A percentile compares a stretch with the other conserved stretches of the same genome.
These are phyloP conservation scores for Suillus subaureus DNA, from an alignment of 768 basidiomycete species.

Conservation along the genomic window DNA sequence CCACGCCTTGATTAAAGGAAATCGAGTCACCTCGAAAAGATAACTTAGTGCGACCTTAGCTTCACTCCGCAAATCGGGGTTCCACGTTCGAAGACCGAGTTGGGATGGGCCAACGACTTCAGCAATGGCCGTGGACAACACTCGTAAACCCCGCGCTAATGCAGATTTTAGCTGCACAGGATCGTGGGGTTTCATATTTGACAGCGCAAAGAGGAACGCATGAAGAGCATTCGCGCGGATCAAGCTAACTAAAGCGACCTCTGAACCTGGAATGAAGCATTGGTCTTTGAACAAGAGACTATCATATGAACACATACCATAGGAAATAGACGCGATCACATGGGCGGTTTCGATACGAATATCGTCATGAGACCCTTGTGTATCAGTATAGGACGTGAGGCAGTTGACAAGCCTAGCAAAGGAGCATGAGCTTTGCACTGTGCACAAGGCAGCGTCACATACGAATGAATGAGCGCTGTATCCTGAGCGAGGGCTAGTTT, in stretches of 20 bases:
- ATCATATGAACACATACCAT: constrained; percentile 43
- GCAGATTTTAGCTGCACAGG: constrained; percentile 50
- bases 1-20: not conserved
- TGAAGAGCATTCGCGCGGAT: constrained; percentile 59
- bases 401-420: constrained; percentile 62
- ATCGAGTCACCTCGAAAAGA: constrained; percentile 56
- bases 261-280: constrained; percentile 44
- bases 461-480: constrained; percentile 57
- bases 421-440: not conserved
- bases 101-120: constrained; percentile 71
- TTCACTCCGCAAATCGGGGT: constrained; percentile 44
- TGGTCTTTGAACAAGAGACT: not conserved
- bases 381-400: constrained; percentile 40
- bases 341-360: constrained; percentile 75
- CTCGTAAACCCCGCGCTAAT: constrained; percentile 63
- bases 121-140: constrained; percentile 58
- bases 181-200: constrained; percentile 43
- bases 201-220: constrained; percentile 64
- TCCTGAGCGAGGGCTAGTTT: constrained; percentile 64
- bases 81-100: constrained; percentile 53
- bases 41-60: constrained; percentile 60
- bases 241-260: constrained; percentile 58
- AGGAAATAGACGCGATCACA: constrained; percentile 71
- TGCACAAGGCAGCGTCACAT: constrained; percentile 21
- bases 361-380: constrained; percentile 46